Conservation (phyloP, 2,329 filamentous ascomycete genomes). For the Neonectria coccinea region DNA sequence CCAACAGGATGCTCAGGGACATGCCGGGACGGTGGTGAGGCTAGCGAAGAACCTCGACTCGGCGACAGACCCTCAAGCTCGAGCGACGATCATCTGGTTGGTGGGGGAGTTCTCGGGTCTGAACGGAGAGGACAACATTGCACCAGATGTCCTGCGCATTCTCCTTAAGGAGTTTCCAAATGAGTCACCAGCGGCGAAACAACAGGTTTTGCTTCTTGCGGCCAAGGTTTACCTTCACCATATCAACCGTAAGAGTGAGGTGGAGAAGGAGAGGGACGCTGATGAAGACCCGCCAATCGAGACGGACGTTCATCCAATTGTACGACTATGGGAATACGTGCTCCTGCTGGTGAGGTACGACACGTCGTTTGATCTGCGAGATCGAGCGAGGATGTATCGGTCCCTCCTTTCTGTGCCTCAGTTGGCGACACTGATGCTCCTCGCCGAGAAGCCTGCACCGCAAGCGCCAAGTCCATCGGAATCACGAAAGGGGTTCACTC, state of each 20-base stretch:
- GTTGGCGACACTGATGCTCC: slow-evolving; percentile 87
- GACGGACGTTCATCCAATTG: slow-evolving; percentile 71
- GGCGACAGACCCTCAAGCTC: slow-evolving; percentile 85
- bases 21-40: slow-evolving; percentile 86
- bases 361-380: slow-evolving; percentile 92
- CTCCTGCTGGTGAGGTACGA: slow-evolving; percentile 91
- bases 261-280: slow-evolving; percentile 50
- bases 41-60: slow-evolving; percentile 92
- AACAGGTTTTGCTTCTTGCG: slow-evolving; percentile 90
- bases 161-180: slow-evolving; percentile 85
- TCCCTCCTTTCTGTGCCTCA: slow-evolving; percentile 85
- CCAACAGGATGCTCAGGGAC: slow-evolving; percentile 85
- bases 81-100: slow-evolving; percentile 96
- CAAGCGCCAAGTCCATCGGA: slow-evolving; percentile 92
- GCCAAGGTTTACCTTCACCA: slow-evolving; percentile 98
- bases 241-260: slow-evolving; percentile 72
- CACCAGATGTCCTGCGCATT: slow-evolving; percentile 90
- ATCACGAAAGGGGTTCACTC: slow-evolving; percentile 77
- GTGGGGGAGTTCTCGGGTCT: slow-evolving; percentile 92
- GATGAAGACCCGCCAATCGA: slow-evolving; percentile 50
- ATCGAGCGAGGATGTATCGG: slow-evolving; percentile 89
- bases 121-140: slow-evolving; percentile 87
- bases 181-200: slow-evolving; percentile 87
- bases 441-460: slow-evolving; percentile 94
- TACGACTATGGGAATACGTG: slow-evolving; percentile 85